phyloP scores from a whole-genome alignment of 2,329 filamentous ascomycete species.

The Incumbomyces lentus region DNA sequence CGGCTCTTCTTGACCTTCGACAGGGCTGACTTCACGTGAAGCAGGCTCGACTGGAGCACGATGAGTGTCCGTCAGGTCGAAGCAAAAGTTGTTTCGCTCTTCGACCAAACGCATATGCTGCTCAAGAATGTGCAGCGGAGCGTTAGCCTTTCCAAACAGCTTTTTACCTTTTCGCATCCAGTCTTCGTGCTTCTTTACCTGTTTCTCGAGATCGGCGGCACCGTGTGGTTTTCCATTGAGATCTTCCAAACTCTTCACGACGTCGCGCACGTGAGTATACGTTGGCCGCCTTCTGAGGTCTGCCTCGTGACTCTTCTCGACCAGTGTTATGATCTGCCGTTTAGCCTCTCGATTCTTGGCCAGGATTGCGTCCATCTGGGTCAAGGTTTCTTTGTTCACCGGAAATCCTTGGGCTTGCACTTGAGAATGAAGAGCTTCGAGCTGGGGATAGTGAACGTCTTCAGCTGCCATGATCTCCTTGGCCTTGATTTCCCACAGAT shows the following conservation, averaged over 20 bases:
- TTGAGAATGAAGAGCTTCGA: slow-evolving; percentile 82
- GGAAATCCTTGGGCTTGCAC: slow-evolving; percentile 54
- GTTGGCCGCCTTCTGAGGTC: slow-evolving; percentile 72
- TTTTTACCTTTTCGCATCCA: slow-evolving; percentile 99
- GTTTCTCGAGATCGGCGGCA: slow-evolving; percentile 84
- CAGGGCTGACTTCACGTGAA: slow-evolving; percentile 66
- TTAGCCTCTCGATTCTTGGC: slow-evolving; percentile 94
- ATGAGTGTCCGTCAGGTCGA: slow-evolving; percentile 81
- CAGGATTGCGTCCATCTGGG: slow-evolving; percentile 77
- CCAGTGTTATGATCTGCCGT: slow-evolving; percentile 72
- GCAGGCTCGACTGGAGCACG: slow-evolving; percentile 84
- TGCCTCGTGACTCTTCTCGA: slow-evolving; percentile 61
- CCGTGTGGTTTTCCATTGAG: slow-evolving; percentile 87
- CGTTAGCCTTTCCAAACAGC: slow-evolving; percentile 94
- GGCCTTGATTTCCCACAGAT: slow-evolving; percentile 86
- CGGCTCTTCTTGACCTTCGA: slow-evolving; percentile 42
- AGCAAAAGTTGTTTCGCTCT: slow-evolving; percentile 80
- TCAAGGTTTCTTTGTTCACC: slow-evolving; percentile 69
- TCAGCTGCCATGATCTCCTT: slow-evolving; percentile 89
- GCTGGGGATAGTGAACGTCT: slow-evolving; percentile 81
- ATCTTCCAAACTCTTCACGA: slow-evolving; percentile 77
- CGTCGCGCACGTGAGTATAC: slow-evolving; percentile 80
- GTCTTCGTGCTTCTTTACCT: slow-evolving; percentile 90
- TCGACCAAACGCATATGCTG: slow-evolving; percentile 90
- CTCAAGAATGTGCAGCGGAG: slow-evolving; percentile 88